A percentile compares a stretch with the other conserved stretches of the same genome.
Evolutionary conservation across 805 yeast genomes (phyloP).

Genomic region (Peterozyma xylosa): DNA sequence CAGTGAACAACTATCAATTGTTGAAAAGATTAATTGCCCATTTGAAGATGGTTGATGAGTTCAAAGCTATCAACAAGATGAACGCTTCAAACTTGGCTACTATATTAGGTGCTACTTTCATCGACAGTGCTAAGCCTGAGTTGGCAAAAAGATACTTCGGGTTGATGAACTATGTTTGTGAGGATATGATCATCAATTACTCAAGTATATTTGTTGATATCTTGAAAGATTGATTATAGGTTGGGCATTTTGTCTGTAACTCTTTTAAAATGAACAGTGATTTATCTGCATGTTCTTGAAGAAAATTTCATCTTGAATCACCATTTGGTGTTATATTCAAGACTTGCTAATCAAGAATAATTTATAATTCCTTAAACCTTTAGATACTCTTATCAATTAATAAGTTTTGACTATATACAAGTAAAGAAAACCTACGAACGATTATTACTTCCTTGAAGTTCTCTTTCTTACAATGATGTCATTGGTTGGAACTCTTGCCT

Average conservation of each 20-base stretch:
- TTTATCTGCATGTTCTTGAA: too few relatives aligned
- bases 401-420: background rate
- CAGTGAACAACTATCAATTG: conserved; percentile 59
- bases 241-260: too few relatives aligned
- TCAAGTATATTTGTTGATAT: conserved; percentile 9
- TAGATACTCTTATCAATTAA: background rate
- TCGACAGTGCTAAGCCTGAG: conserved; percentile 46
- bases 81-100: conserved; percentile 85
- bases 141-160: conserved; percentile 42
- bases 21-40: conserved; percentile 64
- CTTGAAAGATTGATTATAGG: too few relatives aligned
- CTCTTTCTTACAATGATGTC: conserved; percentile 2
- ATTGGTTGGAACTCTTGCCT: conserved; percentile 9
- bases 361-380: too few relatives aligned
- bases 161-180: conserved; percentile 45
- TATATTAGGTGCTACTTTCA: conserved; percentile 65
- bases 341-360: too few relatives aligned
- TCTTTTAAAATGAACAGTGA: too few relatives aligned
- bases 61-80: conserved; percentile 73
- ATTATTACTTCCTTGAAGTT: background rate
- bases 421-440: background rate
- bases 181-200: conserved; percentile 38
- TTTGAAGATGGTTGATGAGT: conserved; percentile 58
- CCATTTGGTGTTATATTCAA: too few relatives aligned
- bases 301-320: too few relatives aligned